Evolutionary conservation across 495 filamentous ascomycete species (phyloP).

Genomic region (Tetracladium marchalianum): DNA sequence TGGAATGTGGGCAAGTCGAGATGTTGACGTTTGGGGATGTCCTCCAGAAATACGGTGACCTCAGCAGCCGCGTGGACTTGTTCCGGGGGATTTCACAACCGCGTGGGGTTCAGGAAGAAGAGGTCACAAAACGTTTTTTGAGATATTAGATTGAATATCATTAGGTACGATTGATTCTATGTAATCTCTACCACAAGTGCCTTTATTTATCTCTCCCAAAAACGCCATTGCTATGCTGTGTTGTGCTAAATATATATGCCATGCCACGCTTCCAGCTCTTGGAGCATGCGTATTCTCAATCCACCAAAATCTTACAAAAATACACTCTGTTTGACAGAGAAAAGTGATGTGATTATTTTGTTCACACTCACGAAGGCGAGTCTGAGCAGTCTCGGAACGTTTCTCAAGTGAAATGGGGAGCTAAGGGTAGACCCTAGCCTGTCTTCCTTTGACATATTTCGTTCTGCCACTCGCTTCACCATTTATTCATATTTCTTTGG

Average conservation of each 20-base stretch:
- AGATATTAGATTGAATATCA: not conserved
- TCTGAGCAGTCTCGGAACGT: too few relatives aligned
- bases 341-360: too few relatives aligned
- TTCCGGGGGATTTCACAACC: not conserved
- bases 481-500: too few relatives aligned
- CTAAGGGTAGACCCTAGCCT: too few relatives aligned
- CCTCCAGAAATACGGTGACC: not conserved
- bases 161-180: not conserved
- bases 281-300: slow-evolving; percentile 5
- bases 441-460: too few relatives aligned
- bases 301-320: not conserved
- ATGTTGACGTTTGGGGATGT: not conserved
- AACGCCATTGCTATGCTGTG: slow-evolving; percentile 13
- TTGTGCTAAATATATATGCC: not conserved
- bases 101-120: not conserved
- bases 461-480: too few relatives aligned
- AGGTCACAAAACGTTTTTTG: not conserved
- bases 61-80: not conserved
- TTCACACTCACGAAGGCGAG: too few relatives aligned
- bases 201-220: not conserved
- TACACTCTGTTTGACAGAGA: too few relatives aligned
- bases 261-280: slow-evolving; percentile 11
- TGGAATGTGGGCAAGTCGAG: not conserved
- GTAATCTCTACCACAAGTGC: not conserved
- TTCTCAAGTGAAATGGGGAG: too few relatives aligned